A percentile compares a stretch with the other conserved stretches of the same genome.
These are phyloP conservation scores for Phytopythium sindhum DNA, from an alignment of 352 stramenopile species.

Conservation along the genomic window DNA sequence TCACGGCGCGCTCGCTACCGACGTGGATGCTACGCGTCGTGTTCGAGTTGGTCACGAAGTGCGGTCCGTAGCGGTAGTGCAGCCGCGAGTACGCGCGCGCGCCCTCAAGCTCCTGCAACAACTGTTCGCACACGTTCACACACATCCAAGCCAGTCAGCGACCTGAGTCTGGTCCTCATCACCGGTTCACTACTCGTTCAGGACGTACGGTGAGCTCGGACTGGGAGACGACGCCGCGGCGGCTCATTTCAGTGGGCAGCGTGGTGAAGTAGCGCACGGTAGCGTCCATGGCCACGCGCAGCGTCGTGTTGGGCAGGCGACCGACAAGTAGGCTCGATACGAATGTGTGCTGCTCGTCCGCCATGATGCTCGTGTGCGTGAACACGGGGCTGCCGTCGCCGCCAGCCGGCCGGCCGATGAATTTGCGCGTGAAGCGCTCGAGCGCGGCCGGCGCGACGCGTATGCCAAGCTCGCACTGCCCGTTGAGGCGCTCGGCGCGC, in stretches of 20 bases:
- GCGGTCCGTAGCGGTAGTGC: conserved; percentile 35
- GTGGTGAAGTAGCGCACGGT: conserved; percentile 35
- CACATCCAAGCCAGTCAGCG: neutral
- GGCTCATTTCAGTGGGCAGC: conserved; percentile 28
- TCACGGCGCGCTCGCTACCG: conserved; percentile 24
- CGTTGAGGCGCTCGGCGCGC: conserved; percentile 30
- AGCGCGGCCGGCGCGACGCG: conserved; percentile 31
- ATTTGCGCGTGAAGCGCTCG: conserved; percentile 25
- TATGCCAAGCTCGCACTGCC: conserved; percentile 33
- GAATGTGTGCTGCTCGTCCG: conserved; percentile 40
- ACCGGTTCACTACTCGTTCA: no score
- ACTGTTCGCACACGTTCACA: neutral
- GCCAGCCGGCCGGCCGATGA: neutral
- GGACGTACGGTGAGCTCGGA: conserved; percentile 23
- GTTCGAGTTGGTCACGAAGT: conserved; percentile 36
- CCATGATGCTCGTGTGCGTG: conserved; percentile 60
- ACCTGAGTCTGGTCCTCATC: no score
- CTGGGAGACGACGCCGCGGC: conserved; percentile 20
- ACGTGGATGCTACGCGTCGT: conserved; percentile 33
- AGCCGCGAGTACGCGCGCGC: conserved; percentile 35
- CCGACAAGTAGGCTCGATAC: conserved; percentile 50
- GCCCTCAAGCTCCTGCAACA: conserved; percentile 29
- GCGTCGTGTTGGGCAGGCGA: conserved; percentile 35
- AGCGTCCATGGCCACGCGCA: conserved; percentile 28
- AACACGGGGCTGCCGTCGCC: conserved; percentile 12